Evolutionary conservation across 352 stramenopile genomes (phyloP), one percentile per base, ranked within the genome.

Genomic region (Blastocystis sp.): DNA sequence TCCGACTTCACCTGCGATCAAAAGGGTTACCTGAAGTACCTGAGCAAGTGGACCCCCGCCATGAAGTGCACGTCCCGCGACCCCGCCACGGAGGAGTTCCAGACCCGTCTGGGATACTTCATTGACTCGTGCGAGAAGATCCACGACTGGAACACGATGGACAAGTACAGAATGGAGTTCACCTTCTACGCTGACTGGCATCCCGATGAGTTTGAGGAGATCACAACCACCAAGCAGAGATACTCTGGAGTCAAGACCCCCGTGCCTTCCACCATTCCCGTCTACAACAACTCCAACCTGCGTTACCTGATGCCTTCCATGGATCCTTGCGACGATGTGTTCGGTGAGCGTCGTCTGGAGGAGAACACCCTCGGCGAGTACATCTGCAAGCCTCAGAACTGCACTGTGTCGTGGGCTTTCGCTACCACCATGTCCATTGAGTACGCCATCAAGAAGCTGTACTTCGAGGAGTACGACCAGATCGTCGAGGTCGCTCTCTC

Each of bases 381-480:
- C 53, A 61, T 61, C 24, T 61, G 53, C 53, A 61, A 61, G 53
- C 53, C 53, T 29, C 53, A 61, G 53, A 21, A 21, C 24, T 61
- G 53, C 53, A 11, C 53, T 61, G 53, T 61, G 14, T 27, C 53
- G 6, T 61, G 53, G 53, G 53, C 53, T 21, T 61, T 61, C 53
- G 53, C 53, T 61, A 21, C 24, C 9, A 61, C 11, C 7, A 61
- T 9, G 6, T 61, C 53, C 9, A 61, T 61, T 29, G 53, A 61
- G 53, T 61, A 61, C 53, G 53, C 53, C n/a, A 61, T 61, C n/a
- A 61, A 61, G 53, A 61, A 61, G 53, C 53, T 61, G 53, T 61
- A 61, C 53, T 29, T 61, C 14, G 53, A 61, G 53, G 53, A 61
- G 53, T 61, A 61, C 53, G 53, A 61, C n/a, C 53, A 61, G 53